Base-by-base conservation (phyloP, 371 early-diverging fungal genomes). In the Actinomucor elegans region DNA sequence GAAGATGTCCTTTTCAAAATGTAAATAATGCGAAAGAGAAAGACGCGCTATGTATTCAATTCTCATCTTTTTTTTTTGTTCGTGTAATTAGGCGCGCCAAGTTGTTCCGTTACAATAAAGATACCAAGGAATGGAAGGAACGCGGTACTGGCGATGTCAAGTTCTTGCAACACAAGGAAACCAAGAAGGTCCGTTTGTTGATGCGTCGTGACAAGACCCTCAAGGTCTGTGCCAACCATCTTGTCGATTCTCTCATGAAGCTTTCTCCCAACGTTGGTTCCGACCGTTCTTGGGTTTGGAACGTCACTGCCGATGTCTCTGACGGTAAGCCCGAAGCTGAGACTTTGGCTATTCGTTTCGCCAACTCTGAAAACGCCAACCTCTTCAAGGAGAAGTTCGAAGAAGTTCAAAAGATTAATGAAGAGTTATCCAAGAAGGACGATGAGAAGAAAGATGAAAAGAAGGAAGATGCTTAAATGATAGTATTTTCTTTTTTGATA, bases 221-320 rank as follows among this genome's bases (percentile, higher is more conserved):
- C 71, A 98, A 97, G 87, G 89, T 98, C 56, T 98, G 98, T 72
- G 98, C 98, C 72, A 98, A 98, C 87, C 98, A 98, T 83, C 86
- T 84, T 52, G 88, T 97, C 55, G 83, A 94, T 45, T 56, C 83
- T n/a, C 91, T 90, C 31, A 95, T 98, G 90, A 75, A 75, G 32
- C 84, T 98, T 55, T 69, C 85, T 27, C 91, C 97, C 38, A 97
- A 97, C 62, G 91, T 96, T 54, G 97, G 96, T 40, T 94, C 94
- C 23, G 98, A 97, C 79, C 93, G 97, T 59, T 94, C 96, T 31
- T 98, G 97, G 97, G 97, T 97, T 23, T 98, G 92, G 90, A 94
- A 81, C 55, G 91, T 87, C 31, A 66, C 84, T 42, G 88, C 91
- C 40, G 98, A 98, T 64, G 80, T 91, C 40, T 88, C 96, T 34